These are phyloP conservation scores for Candida pseudofarinosa DNA, from an alignment of 805 yeast genomes.

Conservation along the genomic window DNA sequence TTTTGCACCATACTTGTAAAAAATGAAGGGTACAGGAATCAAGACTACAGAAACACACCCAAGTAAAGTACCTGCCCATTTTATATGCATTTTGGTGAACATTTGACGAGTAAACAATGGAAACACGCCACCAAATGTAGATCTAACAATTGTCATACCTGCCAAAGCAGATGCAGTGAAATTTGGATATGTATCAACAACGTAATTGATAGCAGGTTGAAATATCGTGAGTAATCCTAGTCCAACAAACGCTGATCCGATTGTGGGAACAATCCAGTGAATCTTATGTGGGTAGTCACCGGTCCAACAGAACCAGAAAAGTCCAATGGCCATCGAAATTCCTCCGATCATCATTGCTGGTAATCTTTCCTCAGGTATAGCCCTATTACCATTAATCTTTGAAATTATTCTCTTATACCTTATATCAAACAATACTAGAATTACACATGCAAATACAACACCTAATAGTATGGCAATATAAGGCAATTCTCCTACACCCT, in stretches of 20 bases:
- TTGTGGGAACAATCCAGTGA: constrained; percentile 60
- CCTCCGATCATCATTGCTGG: constrained; percentile 67
- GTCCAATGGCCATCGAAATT: constrained; percentile 63
- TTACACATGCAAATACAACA: constrained; percentile 50
- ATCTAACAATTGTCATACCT: constrained; percentile 50
- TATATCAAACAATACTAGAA: constrained; percentile 53
- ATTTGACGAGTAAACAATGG: constrained; percentile 48
- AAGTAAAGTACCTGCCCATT: constrained; percentile 49
- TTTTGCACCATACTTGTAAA: constrained; percentile 40
- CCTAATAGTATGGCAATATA: constrained; percentile 76
- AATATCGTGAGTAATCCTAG: constrained; percentile 46
- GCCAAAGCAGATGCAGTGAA: constrained; percentile 57
- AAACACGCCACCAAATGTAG: constrained; percentile 50
- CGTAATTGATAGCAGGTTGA: constrained; percentile 49
- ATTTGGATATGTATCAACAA: constrained; percentile 50
- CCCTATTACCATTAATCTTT: constrained; percentile 21
- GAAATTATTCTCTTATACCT: constrained; percentile 41
- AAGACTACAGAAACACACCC: constrained; percentile 44
- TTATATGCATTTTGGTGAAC: constrained; percentile 41
- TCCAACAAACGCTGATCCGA: constrained; percentile 33
- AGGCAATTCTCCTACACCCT: constrained; percentile 73
- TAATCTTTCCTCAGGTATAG: constrained; percentile 73
- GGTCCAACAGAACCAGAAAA: constrained; percentile 79
- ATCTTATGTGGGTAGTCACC: constrained; percentile 62
- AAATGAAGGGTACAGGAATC: constrained; percentile 49